Base-by-base conservation (phyloP, 495 filamentous ascomycete genomes). In the Aspergillus egyptiacus region DNA sequence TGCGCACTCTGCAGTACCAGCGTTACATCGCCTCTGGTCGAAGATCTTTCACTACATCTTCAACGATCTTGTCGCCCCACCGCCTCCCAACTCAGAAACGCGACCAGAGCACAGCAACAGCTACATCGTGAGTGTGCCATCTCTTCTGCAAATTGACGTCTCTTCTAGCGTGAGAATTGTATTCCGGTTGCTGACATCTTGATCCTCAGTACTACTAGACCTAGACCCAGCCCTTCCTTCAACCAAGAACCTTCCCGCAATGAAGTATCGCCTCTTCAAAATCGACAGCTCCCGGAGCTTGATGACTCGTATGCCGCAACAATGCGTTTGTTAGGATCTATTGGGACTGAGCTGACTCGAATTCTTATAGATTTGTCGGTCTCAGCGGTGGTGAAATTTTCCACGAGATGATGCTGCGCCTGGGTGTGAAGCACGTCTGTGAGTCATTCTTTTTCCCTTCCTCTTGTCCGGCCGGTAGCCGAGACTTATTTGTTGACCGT, bases 351-450 rank as follows among this genome's bases (percentile, higher is more conserved):
- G 40, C 44, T 30, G 25, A 59, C 36, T 46, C 53, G 18, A 51
- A 50, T 54, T 27, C 32, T 23, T 11, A 57, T 53, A 87, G 87
- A 44, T 96, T 98, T 72, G 87, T 97, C 63, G 94, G 94, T 25
- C 87, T 89, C 74, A 95, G 78, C 40, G 94, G 94, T 65, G 93
- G 93, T 61, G 84, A 96, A 64, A 97, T 98, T 53, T 95, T 98
- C 74, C 90, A 98, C 60, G 91, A 98, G 70, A 97, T 98, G 93
- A 95, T 98, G 89, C 78, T 90, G 32, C 75, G 93, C 60, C 89
- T 91, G 53, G 80, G 74, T 52, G 94, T 98, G 23, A 91, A 96
- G 73, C 87, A 94, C 67, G 75, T 96, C 59, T 94, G 87, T 89
- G 73, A 65, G 84, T 86, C 59, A 66, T 30, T n/a, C 10, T 19